Conservation (phyloP, 176 grass and related monocot genomes). For the Juncus inflexus region DNA sequence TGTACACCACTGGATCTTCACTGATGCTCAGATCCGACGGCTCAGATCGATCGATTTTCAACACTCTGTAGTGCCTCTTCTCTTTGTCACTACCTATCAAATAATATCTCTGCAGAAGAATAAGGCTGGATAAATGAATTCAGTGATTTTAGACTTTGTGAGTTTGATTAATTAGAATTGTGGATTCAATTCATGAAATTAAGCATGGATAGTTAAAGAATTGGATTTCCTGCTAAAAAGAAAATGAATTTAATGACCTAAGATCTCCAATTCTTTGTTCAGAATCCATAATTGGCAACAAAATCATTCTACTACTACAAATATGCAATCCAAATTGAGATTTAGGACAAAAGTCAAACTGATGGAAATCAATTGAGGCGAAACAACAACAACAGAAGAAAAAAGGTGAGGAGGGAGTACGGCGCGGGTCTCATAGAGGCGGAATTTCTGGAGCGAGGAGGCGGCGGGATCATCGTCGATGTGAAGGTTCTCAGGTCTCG, state of each 20-base stretch:
- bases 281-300: too few species aligned
- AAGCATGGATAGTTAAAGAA: too few species aligned
- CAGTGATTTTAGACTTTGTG: neutral
- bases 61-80: constrained; percentile 86
- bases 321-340: too few species aligned
- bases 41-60: constrained; percentile 96
- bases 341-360: neutral
- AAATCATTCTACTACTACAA: too few species aligned
- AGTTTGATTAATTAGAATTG: neutral
- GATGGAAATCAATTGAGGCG: neutral
- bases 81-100: constrained; percentile 82
- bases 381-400: neutral
- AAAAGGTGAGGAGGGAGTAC: constrained; percentile 16
- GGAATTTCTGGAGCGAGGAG: constrained; percentile 76
- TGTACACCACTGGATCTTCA: constrained; percentile 91
- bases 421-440: constrained; percentile 89
- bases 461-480: constrained; percentile 31
- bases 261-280: too few species aligned
- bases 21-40: constrained; percentile 75
- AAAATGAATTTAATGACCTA: too few species aligned
- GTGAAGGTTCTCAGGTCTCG: constrained; percentile 46
- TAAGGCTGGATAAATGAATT: neutral
- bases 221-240: too few species aligned
- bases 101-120: constrained; percentile 69
- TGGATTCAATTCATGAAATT: neutral